Conservation (phyloP, 805 yeast genomes). For the Danielozyma ontarioensis region DNA sequence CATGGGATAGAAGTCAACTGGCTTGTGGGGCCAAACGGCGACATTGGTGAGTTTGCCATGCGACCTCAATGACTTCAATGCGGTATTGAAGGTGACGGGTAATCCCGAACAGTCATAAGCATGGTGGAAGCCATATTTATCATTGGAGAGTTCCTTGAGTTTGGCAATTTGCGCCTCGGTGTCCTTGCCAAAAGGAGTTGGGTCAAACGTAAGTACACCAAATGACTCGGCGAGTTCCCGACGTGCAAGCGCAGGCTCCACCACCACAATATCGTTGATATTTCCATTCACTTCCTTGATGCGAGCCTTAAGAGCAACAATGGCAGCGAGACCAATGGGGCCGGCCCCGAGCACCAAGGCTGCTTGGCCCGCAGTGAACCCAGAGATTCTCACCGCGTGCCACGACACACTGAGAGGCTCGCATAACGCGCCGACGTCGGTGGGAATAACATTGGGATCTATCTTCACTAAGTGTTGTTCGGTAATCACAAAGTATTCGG, state of each 20-base stretch:
- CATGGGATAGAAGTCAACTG: conserved; percentile 2
- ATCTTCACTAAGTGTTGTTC: conserved; percentile 35
- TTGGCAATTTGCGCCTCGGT: not conserved
- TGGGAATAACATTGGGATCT: conserved; percentile 33
- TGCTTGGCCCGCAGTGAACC: conserved; percentile 36
- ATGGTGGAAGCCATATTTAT: conserved; percentile 1
- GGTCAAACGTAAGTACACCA: conserved; percentile 49
- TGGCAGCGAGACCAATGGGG: conserved; percentile 57
- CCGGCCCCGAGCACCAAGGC: conserved; percentile 59
- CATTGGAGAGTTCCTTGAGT: not conserved
- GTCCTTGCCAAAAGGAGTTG: conserved; percentile 14
- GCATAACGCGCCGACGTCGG: conserved; percentile 46
- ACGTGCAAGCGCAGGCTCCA: conserved; percentile 53
- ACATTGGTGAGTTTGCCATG: conserved; percentile 2
- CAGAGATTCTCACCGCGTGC: conserved; percentile 50
- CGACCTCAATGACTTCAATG: conserved; percentile 1
- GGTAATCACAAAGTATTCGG: conserved; percentile 43
- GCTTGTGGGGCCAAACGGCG: conserved; percentile 2
- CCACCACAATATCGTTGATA: conserved; percentile 44
- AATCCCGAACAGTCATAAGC: conserved; percentile 2
- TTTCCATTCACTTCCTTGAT: conserved; percentile 13
- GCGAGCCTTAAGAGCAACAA: conserved; percentile 44
- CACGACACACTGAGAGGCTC: conserved; percentile 59
- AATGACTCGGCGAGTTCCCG: conserved; percentile 51
- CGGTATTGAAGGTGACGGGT: conserved; percentile 1